Evolutionary conservation across 2,329 filamentous ascomycete genomes (phyloP).

Genomic region (Ustulina deusta): DNA sequence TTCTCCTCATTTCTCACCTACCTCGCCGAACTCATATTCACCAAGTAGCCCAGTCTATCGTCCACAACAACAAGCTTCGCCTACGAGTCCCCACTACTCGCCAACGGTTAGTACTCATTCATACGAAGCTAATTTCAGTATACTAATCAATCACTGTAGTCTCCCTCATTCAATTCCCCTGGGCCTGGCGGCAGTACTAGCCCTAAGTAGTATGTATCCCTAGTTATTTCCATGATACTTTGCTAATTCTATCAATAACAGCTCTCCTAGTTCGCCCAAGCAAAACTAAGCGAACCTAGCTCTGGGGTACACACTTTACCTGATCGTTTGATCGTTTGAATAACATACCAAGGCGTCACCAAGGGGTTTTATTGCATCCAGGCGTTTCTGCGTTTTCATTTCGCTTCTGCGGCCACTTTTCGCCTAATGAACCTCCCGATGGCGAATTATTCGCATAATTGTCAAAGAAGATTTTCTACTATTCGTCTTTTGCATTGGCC

Average conservation of each 20-base stretch:
- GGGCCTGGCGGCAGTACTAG: slow-evolving; percentile 56
- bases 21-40: slow-evolving; percentile 65
- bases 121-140: neutral
- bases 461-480: slow-evolving; percentile 21
- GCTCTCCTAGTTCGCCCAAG: slow-evolving; percentile 52
- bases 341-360: slow-evolving; percentile 47
- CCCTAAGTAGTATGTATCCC: slow-evolving; percentile 57
- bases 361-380: slow-evolving; percentile 39
- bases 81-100: slow-evolving; percentile 80
- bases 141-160: slow-evolving; percentile 48
- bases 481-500: slow-evolving; percentile 29
- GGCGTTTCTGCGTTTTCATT: slow-evolving; percentile 39
- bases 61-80: slow-evolving; percentile 67
- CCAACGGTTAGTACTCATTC: slow-evolving; percentile 63
- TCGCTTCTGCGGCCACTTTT: slow-evolving; percentile 15
- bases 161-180: slow-evolving; percentile 52
- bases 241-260: slow-evolving; percentile 40
- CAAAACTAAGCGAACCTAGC: slow-evolving; percentile 42
- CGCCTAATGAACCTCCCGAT: slow-evolving; percentile 18
- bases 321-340: slow-evolving; percentile 45
- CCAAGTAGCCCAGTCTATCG: slow-evolving; percentile 73
- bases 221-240: neutral
- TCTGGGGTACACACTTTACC: slow-evolving; percentile 22
- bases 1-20: slow-evolving; percentile 83
- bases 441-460: slow-evolving; percentile 32